Conservation (phyloP, 2,329 filamentous ascomycete genomes). For the Alternaria gaisen region DNA sequence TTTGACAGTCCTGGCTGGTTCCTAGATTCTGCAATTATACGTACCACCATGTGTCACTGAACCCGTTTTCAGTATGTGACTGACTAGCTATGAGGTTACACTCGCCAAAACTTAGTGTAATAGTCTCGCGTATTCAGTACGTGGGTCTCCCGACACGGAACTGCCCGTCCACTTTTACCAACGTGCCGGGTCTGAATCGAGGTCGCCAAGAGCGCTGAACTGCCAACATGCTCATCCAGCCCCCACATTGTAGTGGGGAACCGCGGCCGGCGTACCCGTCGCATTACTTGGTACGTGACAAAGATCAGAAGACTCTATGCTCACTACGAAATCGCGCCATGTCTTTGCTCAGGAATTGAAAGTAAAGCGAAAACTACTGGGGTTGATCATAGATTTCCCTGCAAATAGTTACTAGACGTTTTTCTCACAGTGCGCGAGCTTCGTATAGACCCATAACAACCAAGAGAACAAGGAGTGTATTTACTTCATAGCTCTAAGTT, state of each 20-base stretch:
- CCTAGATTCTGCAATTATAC: background rate
- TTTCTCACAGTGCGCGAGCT: background rate
- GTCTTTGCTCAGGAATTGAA: background rate
- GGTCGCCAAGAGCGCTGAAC: background rate
- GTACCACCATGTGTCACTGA: background rate
- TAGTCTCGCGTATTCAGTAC: background rate
- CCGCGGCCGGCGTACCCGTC: background rate
- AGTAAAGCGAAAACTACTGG: background rate
- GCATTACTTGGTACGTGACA: background rate
- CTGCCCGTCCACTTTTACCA: constrained; percentile 2
- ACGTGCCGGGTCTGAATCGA: background rate
- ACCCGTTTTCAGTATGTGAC: background rate
- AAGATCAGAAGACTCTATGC: background rate
- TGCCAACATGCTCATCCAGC: background rate
- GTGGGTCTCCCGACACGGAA: background rate
- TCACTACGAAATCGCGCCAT: no score
- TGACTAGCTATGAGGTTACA: background rate
- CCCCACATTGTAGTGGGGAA: background rate
- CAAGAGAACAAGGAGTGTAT: background rate
- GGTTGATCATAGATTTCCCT: background rate
- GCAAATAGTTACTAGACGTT: background rate
- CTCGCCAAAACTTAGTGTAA: background rate
- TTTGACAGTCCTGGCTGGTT: background rate
- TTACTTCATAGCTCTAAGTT: constrained; percentile 27
- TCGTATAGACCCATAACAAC: background rate